Evolutionary conservation across 495 filamentous ascomycete species (phyloP).

Genomic region (Aspergillus diversus): DNA sequence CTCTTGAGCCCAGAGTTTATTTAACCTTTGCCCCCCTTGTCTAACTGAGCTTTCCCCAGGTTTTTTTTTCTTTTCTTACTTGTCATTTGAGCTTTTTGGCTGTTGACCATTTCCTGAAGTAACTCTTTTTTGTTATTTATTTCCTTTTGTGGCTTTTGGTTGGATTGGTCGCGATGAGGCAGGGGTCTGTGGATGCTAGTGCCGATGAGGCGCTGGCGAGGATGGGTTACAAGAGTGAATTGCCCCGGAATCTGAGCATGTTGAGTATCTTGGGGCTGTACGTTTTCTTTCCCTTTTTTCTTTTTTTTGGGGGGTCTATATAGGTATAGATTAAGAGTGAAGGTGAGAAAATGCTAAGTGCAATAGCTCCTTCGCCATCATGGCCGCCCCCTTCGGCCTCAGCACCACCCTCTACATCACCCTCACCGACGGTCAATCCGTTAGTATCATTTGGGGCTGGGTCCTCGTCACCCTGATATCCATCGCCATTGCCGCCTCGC

Average conservation of each 20-base stretch:
- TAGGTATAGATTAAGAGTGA: no score
- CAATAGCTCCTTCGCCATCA: constrained; percentile 54
- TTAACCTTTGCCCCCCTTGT: neutral
- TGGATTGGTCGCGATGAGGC: constrained; percentile 17
- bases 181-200: constrained; percentile 35
- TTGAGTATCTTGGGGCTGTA: constrained; percentile 65
- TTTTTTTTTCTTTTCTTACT: constrained; percentile 1
- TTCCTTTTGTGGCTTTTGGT: neutral
- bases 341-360: neutral
- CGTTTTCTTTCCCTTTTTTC: constrained; percentile 18
- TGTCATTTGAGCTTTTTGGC: neutral
- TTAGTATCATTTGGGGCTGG: constrained; percentile 71
- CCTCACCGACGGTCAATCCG: constrained; percentile 65
- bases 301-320: no score
- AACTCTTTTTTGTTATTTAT: neutral
- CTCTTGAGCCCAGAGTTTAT: no score
- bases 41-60: neutral
- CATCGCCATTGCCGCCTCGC: constrained; percentile 68
- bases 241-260: constrained; percentile 65
- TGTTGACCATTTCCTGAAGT: neutral
- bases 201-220: constrained; percentile 60
- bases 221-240: constrained; percentile 67
- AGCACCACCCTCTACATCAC: constrained; percentile 73
- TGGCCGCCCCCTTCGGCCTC: constrained; percentile 67
- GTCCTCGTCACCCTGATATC: constrained; percentile 72